phyloP scores from a whole-genome alignment of 202 grass and related monocot species.

The Eragrostis tef region DNA sequence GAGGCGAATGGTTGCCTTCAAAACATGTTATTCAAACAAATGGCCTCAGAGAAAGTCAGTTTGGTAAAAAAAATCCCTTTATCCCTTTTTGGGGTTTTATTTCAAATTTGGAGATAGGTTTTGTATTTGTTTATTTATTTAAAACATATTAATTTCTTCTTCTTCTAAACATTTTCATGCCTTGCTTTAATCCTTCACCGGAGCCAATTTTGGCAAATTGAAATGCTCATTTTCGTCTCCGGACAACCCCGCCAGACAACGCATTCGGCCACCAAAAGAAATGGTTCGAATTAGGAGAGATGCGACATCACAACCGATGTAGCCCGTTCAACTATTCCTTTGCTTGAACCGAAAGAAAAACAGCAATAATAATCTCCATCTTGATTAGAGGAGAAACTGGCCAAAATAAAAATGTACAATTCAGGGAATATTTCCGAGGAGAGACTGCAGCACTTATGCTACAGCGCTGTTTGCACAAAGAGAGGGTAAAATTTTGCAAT shows the following conservation, averaged over 20 bases:
- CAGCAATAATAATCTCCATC: background rate
- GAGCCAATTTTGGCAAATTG: background rate
- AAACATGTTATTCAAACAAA: no score
- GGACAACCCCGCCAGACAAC: background rate
- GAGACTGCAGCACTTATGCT: background rate
- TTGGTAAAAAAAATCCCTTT: no score
- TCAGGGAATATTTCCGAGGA: background rate
- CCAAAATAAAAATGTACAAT: background rate
- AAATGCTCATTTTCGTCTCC: background rate
- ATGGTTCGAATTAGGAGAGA: background rate
- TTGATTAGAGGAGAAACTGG: no score
- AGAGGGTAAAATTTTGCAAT: background rate
- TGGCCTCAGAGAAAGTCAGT: no score
- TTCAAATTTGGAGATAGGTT: no score
- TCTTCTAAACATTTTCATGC: no score
- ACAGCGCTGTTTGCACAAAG: background rate
- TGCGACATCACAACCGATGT: constrained; percentile 16
- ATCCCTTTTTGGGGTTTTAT: no score
- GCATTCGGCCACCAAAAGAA: background rate
- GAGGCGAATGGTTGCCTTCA: no score
- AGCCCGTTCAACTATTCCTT: background rate
- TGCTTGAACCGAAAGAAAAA: constrained; percentile 17
- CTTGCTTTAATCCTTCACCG: background rate
- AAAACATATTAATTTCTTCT: no score
- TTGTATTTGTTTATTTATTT: no score